Evolutionary conservation across 495 filamentous ascomycete species (phyloP).

Genomic region (Rhypophila decipiens): DNA sequence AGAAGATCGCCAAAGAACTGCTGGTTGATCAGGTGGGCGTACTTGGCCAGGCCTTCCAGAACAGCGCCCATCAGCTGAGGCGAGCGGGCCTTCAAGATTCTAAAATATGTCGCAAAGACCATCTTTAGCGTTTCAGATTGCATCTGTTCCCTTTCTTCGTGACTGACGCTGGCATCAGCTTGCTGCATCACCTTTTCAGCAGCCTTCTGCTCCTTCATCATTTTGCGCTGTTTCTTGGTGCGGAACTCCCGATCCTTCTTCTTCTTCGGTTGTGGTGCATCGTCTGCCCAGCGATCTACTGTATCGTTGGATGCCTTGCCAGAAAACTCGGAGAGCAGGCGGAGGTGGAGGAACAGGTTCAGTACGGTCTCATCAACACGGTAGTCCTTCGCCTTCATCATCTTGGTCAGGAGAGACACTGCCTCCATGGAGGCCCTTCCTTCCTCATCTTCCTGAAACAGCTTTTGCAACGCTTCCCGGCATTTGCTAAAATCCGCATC

Average conservation of each 20-base stretch:
- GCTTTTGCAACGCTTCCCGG: conserved; percentile 65
- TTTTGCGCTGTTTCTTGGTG: conserved; percentile 45
- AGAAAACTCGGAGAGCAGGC: conserved; percentile 79
- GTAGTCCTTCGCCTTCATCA: conserved; percentile 86
- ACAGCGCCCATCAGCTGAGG: conserved; percentile 87
- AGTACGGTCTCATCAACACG: conserved; percentile 75
- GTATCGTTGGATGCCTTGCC: conserved; percentile 70
- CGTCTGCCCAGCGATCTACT: conserved; percentile 55
- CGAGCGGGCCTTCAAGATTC: conserved; percentile 76
- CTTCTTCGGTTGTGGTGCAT: conserved; percentile 51
- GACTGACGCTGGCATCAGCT: conserved; percentile 81
- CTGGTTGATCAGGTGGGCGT: conserved; percentile 93
- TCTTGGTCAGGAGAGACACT: conserved; percentile 76
- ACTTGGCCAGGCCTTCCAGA: conserved; percentile 75
- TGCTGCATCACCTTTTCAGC: conserved; percentile 90
- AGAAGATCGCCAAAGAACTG: conserved; percentile 96
- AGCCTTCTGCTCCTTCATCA: conserved; percentile 72
- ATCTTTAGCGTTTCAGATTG: conserved; percentile 93
- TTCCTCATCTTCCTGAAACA: conserved; percentile 85
- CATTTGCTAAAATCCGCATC: conserved; percentile 75
- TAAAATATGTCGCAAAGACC: conserved; percentile 91
- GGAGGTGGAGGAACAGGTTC: conserved; percentile 85
- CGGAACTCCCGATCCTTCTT: conserved; percentile 57
- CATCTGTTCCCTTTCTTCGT: conserved; percentile 87
- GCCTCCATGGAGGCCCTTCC: conserved; percentile 82